Percentiles rank a stretch among this genome's conserved stretches.
Conservation (phyloP, 2,329 filamentous ascomycete genomes). For the Myriosclerotinia curreyana region DNA sequence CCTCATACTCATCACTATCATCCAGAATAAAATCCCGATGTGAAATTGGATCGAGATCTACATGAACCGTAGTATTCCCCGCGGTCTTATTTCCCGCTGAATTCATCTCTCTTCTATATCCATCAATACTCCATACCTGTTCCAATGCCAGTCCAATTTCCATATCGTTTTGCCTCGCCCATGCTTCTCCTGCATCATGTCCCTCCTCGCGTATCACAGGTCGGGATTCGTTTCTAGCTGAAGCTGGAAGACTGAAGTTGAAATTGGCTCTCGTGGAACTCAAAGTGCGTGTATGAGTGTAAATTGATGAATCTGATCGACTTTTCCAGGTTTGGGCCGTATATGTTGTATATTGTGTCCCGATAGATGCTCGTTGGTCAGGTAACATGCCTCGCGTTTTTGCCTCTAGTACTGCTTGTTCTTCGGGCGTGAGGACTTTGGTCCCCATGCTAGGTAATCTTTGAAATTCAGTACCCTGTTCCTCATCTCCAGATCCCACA, state of each 20-base stretch:
- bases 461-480: constrained; percentile 19
- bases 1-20: constrained; percentile 15
- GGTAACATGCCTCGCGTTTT: constrained; percentile 9
- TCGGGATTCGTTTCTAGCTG: not conserved
- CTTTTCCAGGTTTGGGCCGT: not conserved
- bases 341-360: constrained; percentile 4
- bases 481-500: constrained; percentile 2
- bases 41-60: not conserved
- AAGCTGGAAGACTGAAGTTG: constrained; percentile 11
- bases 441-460: constrained; percentile 13
- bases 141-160: constrained; percentile 15
- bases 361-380: not conserved
- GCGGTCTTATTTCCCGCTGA: not conserved
- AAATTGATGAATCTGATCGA: not conserved
- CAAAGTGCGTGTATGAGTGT: constrained; percentile 11
- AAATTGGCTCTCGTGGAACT: not conserved
- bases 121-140: constrained; percentile 4
- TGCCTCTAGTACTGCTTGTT: constrained; percentile 14
- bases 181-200: constrained; percentile 1
- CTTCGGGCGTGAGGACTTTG: constrained; percentile 1
- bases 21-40: constrained; percentile 16
- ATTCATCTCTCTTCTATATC: not conserved
- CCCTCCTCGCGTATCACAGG: not conserved
- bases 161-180: constrained; percentile 15
- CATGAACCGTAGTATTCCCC: not conserved